Evolutionary conservation across 768 basidiomycete genomes (phyloP).

Genomic region (Pisolithus albus): DNA sequence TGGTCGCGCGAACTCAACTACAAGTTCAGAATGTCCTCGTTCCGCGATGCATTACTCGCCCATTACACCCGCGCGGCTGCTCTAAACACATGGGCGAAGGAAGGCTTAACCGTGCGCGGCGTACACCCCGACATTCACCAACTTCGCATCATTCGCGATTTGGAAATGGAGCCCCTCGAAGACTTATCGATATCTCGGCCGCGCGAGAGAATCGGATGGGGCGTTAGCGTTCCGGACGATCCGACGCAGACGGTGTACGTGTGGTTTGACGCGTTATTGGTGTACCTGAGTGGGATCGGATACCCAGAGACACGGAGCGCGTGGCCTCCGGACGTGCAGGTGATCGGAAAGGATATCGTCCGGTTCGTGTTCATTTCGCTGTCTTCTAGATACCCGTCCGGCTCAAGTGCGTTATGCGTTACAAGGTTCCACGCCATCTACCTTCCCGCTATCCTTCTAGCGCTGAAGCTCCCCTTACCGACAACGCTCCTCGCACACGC

Average conservation of each 20-base stretch:
- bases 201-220: constrained; percentile 69
- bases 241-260: constrained; percentile 83
- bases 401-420: not conserved
- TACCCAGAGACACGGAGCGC: constrained; percentile 33
- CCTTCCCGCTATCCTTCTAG: constrained; percentile 77
- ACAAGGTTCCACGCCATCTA: constrained; percentile 81
- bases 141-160: constrained; percentile 41
- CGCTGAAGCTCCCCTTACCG: constrained; percentile 54
- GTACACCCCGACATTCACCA: constrained; percentile 59
- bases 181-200: constrained; percentile 86
- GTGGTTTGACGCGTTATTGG: constrained; percentile 87
- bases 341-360: constrained; percentile 89
- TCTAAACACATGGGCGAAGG: constrained; percentile 10
- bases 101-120: constrained; percentile 13
- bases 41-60: constrained; percentile 48
- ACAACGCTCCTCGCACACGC: constrained; percentile 55
- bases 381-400: not conserved
- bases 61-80: constrained; percentile 36
- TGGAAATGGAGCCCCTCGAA: constrained; percentile 38
- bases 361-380: constrained; percentile 34
- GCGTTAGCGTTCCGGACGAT: constrained; percentile 78
- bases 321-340: constrained; percentile 83
- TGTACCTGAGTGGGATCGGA: constrained; percentile 76
- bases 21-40: constrained; percentile 74
- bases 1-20: constrained; percentile 85